Conservation (phyloP, 192 early-diverging fungal species). For the Coemansia sp. region DNA sequence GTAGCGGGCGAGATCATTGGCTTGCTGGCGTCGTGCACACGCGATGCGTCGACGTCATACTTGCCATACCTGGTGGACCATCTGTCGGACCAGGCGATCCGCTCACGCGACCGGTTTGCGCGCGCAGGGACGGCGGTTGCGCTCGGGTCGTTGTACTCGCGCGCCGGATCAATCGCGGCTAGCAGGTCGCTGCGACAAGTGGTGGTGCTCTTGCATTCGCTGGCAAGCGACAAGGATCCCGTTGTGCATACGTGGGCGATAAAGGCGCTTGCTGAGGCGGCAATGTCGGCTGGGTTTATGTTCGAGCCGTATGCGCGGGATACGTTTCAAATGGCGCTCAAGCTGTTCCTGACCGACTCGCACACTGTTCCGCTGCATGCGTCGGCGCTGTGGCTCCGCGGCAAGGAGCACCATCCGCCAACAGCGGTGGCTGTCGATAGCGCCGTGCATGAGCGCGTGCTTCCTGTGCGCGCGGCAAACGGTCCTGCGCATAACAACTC, state of each 20-base stretch:
- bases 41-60: constrained; percentile 29
- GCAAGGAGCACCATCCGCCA: constrained; percentile 25
- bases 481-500: not conserved
- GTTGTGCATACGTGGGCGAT: constrained; percentile 94
- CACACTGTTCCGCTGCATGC: constrained; percentile 63
- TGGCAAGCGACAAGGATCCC: constrained; percentile 89
- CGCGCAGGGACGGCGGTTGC: constrained; percentile 91
- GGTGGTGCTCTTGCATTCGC: constrained; percentile 84
- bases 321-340: constrained; percentile 83
- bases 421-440: not conserved
- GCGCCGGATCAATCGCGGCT: constrained; percentile 88
- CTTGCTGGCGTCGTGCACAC: constrained; percentile 57
- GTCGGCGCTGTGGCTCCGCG: constrained; percentile 40
- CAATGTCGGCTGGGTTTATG: constrained; percentile 87
- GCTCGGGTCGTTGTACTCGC: constrained; percentile 82
- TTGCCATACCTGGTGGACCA: constrained; percentile 42
- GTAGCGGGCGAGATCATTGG: constrained; percentile 83
- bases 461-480: constrained; percentile 12
- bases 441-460: constrained; percentile 13
- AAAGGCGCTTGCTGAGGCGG: constrained; percentile 76
- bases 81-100: constrained; percentile 69
- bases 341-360: constrained; percentile 82
- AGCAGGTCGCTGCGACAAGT: constrained; percentile 78
- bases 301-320: constrained; percentile 87
- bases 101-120: constrained; percentile 89